Evolutionary conservation across 139 green algal genomes (phyloP), one percentile per base, ranked within the genome.

Genomic region (Coccomyxa sp.): DNA sequence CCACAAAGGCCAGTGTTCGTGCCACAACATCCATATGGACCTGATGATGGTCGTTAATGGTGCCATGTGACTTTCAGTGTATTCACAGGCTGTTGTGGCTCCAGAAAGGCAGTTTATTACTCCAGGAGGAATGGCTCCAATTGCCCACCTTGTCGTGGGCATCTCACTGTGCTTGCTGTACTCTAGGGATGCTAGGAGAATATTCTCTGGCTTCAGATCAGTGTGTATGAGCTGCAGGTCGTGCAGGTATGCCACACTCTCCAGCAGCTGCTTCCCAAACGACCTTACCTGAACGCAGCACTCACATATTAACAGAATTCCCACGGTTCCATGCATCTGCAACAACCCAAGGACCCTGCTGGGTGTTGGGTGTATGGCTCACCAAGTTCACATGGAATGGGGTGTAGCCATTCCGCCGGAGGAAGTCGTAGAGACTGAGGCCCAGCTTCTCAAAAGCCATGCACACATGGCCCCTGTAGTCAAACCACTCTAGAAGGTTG

Each of bases 151-250:
- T 51, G 38, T 51, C 38, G 38, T 51, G 38, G 38, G 38, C 38
- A 51, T 51, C 7, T 51, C 38, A 51, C 38, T 51, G 38, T 71
- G 67, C 85, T 85, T 82, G 77, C 84, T 63, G 84, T 96, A 92
- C 18, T 94, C 88, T 11, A 84, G 79, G 14, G 81, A 87, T 4
- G 86, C 81, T 17, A 98, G 87, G 76, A 99, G 90, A 76, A 99
- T 97, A 92, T 99, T 99, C 86, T 99, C 97, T 16, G 97, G 97
- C 92, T 99, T 99, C 7, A 99, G 87, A 86, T 99, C 97, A 4
- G 97, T 99, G 91, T 99, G 97, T 31, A 98, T 91, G 31, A 99
- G 88, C 18, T 85, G 76, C 51, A 98, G 88, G 71, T 92, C 88
- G 87, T 99, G 97, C 92, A 99, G 90, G 90, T 94, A 98, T 1